Evolutionary conservation across 164 flowering plant species (phyloP).

Genomic region (Saururus chinensis): DNA sequence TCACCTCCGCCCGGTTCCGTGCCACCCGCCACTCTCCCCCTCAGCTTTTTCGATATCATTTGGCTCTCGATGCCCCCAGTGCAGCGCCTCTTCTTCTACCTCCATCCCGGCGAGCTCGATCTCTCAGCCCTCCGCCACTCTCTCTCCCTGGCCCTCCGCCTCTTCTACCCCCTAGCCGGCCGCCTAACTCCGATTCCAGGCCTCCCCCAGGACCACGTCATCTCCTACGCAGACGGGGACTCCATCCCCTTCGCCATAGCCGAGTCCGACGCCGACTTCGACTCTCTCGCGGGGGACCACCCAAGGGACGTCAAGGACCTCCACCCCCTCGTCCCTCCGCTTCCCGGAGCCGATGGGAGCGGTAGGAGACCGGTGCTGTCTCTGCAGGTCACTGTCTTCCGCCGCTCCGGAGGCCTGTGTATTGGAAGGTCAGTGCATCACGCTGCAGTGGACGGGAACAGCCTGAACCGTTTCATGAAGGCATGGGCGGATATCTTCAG

Average conservation of each 20-base stretch:
- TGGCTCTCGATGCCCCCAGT: neutral
- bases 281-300: neutral
- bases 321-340: constrained; percentile 6
- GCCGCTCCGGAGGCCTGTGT: constrained; percentile 7
- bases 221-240: constrained; percentile 21
- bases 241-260: constrained; percentile 16
- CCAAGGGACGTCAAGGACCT: neutral
- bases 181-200: constrained; percentile 14
- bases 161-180: constrained; percentile 32
- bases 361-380: constrained; percentile 5
- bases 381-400: constrained; percentile 14
- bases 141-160: constrained; percentile 29
- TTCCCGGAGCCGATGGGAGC: neutral
- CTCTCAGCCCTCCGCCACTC: constrained; percentile 18
- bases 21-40: constrained; percentile 2
- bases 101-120: neutral
- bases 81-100: constrained; percentile 5
- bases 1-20: constrained; percentile 12
- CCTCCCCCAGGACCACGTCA: constrained; percentile 7
- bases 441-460: constrained; percentile 6
- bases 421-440: constrained; percentile 8
- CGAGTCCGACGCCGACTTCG: constrained; percentile 10
- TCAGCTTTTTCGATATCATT: constrained; percentile 9
- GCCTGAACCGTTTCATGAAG: constrained; percentile 6
- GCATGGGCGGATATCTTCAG: constrained; percentile 13